These are phyloP conservation scores for Acer saccharum DNA, from an alignment of 345 rosid species.

Conservation along the genomic window DNA sequence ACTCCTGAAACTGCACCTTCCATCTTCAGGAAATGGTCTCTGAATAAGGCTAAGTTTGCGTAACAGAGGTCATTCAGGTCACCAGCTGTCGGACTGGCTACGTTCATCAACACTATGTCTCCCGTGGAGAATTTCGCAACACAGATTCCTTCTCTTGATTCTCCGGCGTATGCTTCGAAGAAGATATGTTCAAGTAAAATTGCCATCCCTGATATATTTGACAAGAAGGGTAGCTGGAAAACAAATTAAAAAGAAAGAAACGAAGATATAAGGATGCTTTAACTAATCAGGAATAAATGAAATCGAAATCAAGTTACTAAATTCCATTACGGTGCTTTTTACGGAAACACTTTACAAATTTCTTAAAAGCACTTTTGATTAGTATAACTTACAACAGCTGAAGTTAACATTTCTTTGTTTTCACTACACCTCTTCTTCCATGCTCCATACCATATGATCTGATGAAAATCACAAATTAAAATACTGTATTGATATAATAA, in stretches of 20 bases:
- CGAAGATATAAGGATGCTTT: no score
- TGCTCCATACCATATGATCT: slow-evolving; percentile 70
- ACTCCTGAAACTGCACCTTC: slow-evolving; percentile 54
- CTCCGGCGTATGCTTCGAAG: slow-evolving; percentile 55
- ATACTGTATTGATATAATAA: neutral
- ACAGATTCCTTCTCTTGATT: slow-evolving; percentile 43
- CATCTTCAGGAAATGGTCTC: slow-evolving; percentile 42
- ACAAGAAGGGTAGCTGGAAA: slow-evolving; percentile 43
- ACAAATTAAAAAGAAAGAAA: neutral
- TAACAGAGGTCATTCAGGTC: slow-evolving; percentile 38
- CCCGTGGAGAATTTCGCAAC: slow-evolving; percentile 49
- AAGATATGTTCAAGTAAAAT: slow-evolving; percentile 42
- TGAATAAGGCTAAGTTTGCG: slow-evolving; percentile 49
- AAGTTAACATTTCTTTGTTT: slow-evolving; percentile 42
- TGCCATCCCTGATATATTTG: slow-evolving; percentile 43
- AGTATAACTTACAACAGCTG: slow-evolving; percentile 33
- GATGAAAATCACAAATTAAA: slow-evolving; percentile 3
- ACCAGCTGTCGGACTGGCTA: slow-evolving; percentile 11
- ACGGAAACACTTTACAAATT: no score
- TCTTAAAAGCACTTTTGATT: no score
- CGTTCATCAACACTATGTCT: slow-evolving; percentile 42
- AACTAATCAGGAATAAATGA: no score
- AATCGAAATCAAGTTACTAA: no score
- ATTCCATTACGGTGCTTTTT: no score
- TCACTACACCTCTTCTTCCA: slow-evolving; percentile 54